A percentile compares a stretch with the other conserved stretches of the same genome.
Conservation (phyloP, 2,329 filamentous ascomycete genomes). For the Xylaria sp. region DNA sequence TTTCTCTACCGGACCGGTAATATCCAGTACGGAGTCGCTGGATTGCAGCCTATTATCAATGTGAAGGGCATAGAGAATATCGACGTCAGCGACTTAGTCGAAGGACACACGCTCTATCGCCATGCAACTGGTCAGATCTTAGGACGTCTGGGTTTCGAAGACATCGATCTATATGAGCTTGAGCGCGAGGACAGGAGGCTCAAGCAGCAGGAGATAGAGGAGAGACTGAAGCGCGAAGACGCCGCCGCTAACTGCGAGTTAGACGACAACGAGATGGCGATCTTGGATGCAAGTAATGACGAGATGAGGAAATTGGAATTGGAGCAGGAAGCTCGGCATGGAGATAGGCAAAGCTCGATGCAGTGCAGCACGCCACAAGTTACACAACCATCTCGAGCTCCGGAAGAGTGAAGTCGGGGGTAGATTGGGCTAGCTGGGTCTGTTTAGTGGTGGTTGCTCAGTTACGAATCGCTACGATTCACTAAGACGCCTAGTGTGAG, state of each 20-base stretch:
- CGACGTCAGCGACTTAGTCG: conserved; percentile 60
- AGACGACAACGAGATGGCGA: conserved; percentile 2
- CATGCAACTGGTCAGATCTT: conserved; percentile 63
- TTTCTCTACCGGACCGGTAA: conserved; percentile 84
- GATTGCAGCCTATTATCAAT: conserved; percentile 66
- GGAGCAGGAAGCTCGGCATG: conserved; percentile 16
- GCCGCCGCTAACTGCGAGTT: conserved; percentile 15
- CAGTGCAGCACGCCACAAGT: not conserved
- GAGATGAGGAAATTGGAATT: conserved; percentile 20
- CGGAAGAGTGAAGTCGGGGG: too few species aligned
- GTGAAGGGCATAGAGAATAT: conserved; percentile 64
- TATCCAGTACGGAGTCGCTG: conserved; percentile 77
- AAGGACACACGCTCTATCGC: conserved; percentile 67
- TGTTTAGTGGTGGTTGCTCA: too few species aligned
- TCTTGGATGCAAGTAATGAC: conserved; percentile 14
- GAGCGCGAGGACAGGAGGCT: conserved; percentile 21
- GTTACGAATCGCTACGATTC: too few species aligned
- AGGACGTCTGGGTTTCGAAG: conserved; percentile 62
- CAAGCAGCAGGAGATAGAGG: conserved; percentile 26
- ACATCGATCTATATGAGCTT: conserved; percentile 47
- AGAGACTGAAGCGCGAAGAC: conserved; percentile 24
- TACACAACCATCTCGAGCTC: not conserved
- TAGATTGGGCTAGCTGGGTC: too few species aligned
- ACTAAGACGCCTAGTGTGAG: too few species aligned
- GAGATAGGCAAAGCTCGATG: conserved; percentile 3